phyloP scores from a whole-genome alignment of 2,329 filamentous ascomycete genomes.

The Sclerotiophoma versabilis region DNA sequence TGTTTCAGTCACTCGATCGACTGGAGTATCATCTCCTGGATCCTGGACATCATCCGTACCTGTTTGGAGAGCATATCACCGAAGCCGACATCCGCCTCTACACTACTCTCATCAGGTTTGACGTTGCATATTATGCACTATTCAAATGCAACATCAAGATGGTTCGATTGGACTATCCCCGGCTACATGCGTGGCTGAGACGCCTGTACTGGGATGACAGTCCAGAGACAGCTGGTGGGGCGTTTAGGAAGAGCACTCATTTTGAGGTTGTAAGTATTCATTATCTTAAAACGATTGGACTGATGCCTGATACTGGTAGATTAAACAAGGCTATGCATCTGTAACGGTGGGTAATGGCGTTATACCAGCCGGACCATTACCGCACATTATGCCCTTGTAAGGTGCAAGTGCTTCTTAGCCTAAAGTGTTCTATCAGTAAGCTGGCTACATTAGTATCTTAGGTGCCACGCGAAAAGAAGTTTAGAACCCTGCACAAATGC shows the following conservation, averaged over 20 bases:
- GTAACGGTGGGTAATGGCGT: conserved; percentile 33
- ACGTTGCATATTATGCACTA: conserved; percentile 59
- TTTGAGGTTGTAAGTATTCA: conserved; percentile 31
- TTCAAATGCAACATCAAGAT: conserved; percentile 84
- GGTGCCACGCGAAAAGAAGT: too few relatives aligned
- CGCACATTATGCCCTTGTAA: conserved; percentile 30
- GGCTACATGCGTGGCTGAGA: conserved; percentile 79
- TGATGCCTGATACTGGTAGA: conserved; percentile 26
- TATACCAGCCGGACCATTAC: conserved; percentile 31
- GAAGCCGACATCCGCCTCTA: conserved; percentile 59
- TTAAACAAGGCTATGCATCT: conserved; percentile 39
- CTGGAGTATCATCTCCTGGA: conserved; percentile 73
- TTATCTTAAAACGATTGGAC: neutral
- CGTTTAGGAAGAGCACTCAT: conserved; percentile 39
- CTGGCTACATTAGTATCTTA: too few relatives aligned
- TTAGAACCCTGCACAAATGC: too few relatives aligned
- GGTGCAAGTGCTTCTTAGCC: too few relatives aligned
- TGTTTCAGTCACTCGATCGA: conserved; percentile 80
- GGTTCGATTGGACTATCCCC: conserved; percentile 83
- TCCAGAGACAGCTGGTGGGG: conserved; percentile 34
- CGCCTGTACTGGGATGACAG: conserved; percentile 78
- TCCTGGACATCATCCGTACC: conserved; percentile 65
- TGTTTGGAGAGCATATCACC: conserved; percentile 69
- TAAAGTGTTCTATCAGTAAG: too few relatives aligned
- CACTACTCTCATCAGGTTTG: conserved; percentile 67